Conservation (phyloP, 2,329 filamentous ascomycete genomes). For the Nigrograna mackinnonii region DNA sequence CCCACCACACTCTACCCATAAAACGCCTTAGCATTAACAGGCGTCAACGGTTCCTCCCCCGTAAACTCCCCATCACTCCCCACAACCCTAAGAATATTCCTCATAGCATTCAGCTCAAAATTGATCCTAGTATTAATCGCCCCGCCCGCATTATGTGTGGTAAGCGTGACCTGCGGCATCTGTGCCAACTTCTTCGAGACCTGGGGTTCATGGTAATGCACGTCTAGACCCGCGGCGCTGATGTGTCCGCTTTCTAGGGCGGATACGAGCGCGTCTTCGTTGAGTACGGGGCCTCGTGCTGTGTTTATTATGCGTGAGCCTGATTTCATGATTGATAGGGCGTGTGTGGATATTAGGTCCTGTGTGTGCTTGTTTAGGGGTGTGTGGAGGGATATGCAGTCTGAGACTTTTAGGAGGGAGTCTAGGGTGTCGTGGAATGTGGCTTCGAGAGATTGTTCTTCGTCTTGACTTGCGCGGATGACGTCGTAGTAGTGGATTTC, state of each 20-base stretch:
- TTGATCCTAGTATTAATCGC: constrained; percentile 61
- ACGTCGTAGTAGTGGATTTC: constrained; percentile 16
- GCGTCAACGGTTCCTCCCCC: constrained; percentile 4
- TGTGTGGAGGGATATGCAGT: constrained; percentile 40
- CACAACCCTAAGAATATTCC: constrained; percentile 56
- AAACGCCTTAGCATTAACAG: constrained; percentile 4
- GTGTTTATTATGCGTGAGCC: constrained; percentile 58
- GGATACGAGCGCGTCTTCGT: constrained; percentile 53
- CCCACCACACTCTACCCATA: neutral
- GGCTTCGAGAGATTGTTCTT: constrained; percentile 32
- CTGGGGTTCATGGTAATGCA: constrained; percentile 55
- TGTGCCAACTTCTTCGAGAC: constrained; percentile 15
- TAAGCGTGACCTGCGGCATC: constrained; percentile 40
- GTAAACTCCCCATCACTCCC: constrained; percentile 5
- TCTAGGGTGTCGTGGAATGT: constrained; percentile 28
- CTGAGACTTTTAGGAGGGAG: constrained; percentile 31
- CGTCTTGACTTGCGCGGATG: constrained; percentile 13
- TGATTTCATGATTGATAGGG: constrained; percentile 52
- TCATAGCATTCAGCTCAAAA: constrained; percentile 63
- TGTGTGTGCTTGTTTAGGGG: constrained; percentile 28
- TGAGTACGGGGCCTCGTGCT: constrained; percentile 54
- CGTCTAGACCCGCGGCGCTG: constrained; percentile 54
- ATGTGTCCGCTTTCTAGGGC: constrained; percentile 54
- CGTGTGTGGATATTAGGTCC: constrained; percentile 49
- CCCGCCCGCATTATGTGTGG: constrained; percentile 64